These are phyloP conservation scores for Candida dajiaensis DNA, from an alignment of 805 yeast species.

Conservation along the genomic window DNA sequence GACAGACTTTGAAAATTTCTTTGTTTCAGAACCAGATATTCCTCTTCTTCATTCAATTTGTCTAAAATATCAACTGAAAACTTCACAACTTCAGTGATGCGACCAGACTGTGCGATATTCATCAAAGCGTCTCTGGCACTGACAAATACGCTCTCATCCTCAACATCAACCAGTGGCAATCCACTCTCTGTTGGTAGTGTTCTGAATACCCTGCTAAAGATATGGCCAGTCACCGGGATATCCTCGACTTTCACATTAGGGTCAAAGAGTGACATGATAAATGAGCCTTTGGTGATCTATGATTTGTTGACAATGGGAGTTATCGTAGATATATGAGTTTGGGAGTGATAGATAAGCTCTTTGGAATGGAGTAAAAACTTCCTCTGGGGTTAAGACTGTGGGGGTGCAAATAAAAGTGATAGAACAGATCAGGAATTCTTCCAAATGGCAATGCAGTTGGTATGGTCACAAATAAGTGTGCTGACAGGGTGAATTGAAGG, in stretches of 20 bases:
- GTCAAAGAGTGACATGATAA: conserved; percentile 2
- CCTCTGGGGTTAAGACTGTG: neutral
- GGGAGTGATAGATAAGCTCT: neutral
- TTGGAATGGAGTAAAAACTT: neutral
- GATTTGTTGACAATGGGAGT: neutral
- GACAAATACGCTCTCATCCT: conserved; percentile 30
- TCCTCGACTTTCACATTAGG: conserved; percentile 6
- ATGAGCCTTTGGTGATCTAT: neutral
- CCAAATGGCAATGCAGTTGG: neutral
- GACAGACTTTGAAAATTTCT: conserved; percentile 24
- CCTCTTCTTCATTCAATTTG: conserved; percentile 24
- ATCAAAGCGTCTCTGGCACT: conserved; percentile 29
- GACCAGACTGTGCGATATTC: conserved; percentile 23
- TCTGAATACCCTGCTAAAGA: conserved; percentile 28
- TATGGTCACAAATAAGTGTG: too few relatives aligned
- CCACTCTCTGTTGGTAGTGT: conserved; percentile 34
- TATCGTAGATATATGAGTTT: neutral
- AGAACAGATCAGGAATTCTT: neutral
- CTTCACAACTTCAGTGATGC: conserved; percentile 26
- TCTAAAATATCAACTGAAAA: conserved; percentile 23
- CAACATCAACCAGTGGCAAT: conserved; percentile 29
- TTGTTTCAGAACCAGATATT: conserved; percentile 22
- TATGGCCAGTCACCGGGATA: conserved; percentile 28
- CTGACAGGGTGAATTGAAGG: neutral
- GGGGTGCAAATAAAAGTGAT: neutral